Conservation (phyloP, 495 filamentous ascomycete genomes). For the Neurospora sp. region DNA sequence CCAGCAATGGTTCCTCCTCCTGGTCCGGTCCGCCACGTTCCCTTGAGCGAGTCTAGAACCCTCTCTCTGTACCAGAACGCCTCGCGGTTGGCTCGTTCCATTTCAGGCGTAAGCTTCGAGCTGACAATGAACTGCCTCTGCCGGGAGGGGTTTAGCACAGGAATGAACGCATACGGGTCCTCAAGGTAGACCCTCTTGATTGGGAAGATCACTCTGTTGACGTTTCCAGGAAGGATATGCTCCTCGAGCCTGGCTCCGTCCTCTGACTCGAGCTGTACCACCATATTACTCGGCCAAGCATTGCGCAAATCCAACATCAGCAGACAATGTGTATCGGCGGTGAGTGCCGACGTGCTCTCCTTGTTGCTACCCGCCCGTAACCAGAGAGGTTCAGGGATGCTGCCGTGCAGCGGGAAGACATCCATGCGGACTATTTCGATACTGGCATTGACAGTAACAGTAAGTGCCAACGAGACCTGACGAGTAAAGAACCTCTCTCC, state of each 20-base stretch:
- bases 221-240: slow-evolving; percentile 68
- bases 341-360: slow-evolving; percentile 14
- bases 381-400: slow-evolving; percentile 40
- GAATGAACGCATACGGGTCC: slow-evolving; percentile 68
- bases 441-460: slow-evolving; percentile 84
- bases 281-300: slow-evolving; percentile 69
- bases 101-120: slow-evolving; percentile 66
- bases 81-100: slow-evolving; percentile 68
- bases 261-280: slow-evolving; percentile 41
- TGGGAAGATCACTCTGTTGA: slow-evolving; percentile 64
- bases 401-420: slow-evolving; percentile 56
- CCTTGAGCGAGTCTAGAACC: slow-evolving; percentile 60
- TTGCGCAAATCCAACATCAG: slow-evolving; percentile 80
- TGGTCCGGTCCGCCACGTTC: slow-evolving; percentile 44
- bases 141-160: slow-evolving; percentile 63
- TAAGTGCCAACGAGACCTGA: slow-evolving; percentile 70
- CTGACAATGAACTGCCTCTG: slow-evolving; percentile 85
- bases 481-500: slow-evolving; percentile 69
- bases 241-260: slow-evolving; percentile 31
- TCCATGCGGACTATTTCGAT: slow-evolving; percentile 71
- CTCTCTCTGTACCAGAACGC: slow-evolving; percentile 89
- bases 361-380: slow-evolving; percentile 15
- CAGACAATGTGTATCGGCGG: slow-evolving; percentile 59
- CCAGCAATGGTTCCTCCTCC: slow-evolving; percentile 32
- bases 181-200: slow-evolving; percentile 66